Evolutionary conservation across 148 eudicot genomes (phyloP).

Genomic region (Rhododendron mucronatum): DNA sequence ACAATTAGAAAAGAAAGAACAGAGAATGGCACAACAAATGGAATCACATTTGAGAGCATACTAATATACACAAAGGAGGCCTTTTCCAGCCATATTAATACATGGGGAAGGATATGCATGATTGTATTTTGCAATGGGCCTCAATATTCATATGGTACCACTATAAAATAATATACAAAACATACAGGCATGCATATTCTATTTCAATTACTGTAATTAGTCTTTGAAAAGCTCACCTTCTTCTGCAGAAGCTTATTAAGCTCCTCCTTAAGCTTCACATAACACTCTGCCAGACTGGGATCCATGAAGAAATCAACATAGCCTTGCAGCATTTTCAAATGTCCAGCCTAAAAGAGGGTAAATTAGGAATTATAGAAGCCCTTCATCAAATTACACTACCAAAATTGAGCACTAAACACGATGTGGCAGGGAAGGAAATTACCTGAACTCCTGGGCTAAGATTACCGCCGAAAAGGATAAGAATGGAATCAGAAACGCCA

Average conservation of each 20-base stretch:
- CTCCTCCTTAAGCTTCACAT: conserved; percentile 83
- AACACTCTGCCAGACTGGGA: conserved; percentile 79
- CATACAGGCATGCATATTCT: not conserved
- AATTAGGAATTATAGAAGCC: conserved; percentile 2
- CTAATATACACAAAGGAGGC: not conserved
- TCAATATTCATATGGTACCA: not conserved
- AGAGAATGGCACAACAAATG: not conserved
- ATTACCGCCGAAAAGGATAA: conserved; percentile 92
- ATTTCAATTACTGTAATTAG: not conserved
- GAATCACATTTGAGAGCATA: not conserved
- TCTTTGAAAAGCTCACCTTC: conserved; percentile 45
- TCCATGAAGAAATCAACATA: conserved; percentile 98
- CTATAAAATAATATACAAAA: not conserved
- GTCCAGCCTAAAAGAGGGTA: conserved; percentile 58
- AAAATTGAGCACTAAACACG: not conserved
- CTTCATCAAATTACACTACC: not conserved
- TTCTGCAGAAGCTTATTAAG: conserved; percentile 66
- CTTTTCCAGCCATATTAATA: not conserved
- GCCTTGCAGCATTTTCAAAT: conserved; percentile 84
- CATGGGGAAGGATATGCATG: not conserved
- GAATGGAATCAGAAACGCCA: conserved; percentile 86
- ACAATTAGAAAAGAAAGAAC: not conserved
- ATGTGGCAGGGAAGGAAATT: conserved; percentile 14
- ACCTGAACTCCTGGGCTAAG: conserved; percentile 70
- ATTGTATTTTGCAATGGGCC: not conserved